A percentile compares a stretch with the other conserved stretches of the same genome.
Conservation (phyloP, 768 basidiomycete genomes). For the Saitozyma podzolica region DNA sequence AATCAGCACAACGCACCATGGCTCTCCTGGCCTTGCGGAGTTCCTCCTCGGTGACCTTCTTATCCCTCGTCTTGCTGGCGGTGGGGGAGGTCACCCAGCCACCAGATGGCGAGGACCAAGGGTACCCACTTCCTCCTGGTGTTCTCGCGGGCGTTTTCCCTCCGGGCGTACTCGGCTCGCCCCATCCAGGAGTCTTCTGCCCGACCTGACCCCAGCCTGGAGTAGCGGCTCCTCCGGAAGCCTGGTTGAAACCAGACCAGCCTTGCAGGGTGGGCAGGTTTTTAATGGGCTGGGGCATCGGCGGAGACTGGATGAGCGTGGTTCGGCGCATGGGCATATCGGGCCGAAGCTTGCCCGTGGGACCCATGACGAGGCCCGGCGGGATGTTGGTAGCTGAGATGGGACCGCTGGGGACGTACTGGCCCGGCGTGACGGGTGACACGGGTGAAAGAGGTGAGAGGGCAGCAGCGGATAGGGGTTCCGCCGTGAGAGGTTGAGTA, state of each 20-base stretch:
- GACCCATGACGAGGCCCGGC: slow-evolving; percentile 9
- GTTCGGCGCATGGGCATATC: slow-evolving; percentile 34
- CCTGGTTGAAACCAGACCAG: slow-evolving; percentile 29
- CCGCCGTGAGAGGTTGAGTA: background rate
- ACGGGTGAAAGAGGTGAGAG: background rate
- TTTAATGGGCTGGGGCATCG: slow-evolving; percentile 50
- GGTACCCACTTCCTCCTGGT: slow-evolving; percentile 25
- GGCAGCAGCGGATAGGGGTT: background rate
- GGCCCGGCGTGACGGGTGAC: background rate
- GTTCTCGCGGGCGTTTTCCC: slow-evolving; percentile 8
- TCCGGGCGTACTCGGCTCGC: slow-evolving; percentile 20
- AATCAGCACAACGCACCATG: slow-evolving; percentile 41
- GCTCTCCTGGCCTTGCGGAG: slow-evolving; percentile 41
- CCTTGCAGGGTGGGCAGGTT: slow-evolving; percentile 49
- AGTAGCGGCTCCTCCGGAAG: slow-evolving; percentile 17
- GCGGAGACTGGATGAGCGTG: slow-evolving; percentile 46
- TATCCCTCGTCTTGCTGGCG: slow-evolving; percentile 16
- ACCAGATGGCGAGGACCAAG: slow-evolving; percentile 15
- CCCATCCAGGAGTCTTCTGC: slow-evolving; percentile 40
- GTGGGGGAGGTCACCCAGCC: slow-evolving; percentile 1
- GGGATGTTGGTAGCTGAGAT: slow-evolving; percentile 8
- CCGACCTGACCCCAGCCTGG: slow-evolving; percentile 42
- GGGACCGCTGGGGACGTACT: background rate
- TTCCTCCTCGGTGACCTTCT: slow-evolving; percentile 38
- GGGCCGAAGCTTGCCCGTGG: slow-evolving; percentile 28